Evolutionary conservation across 2,329 filamentous ascomycete species (phyloP).

Genomic region (Colletotrichum spinosum): DNA sequence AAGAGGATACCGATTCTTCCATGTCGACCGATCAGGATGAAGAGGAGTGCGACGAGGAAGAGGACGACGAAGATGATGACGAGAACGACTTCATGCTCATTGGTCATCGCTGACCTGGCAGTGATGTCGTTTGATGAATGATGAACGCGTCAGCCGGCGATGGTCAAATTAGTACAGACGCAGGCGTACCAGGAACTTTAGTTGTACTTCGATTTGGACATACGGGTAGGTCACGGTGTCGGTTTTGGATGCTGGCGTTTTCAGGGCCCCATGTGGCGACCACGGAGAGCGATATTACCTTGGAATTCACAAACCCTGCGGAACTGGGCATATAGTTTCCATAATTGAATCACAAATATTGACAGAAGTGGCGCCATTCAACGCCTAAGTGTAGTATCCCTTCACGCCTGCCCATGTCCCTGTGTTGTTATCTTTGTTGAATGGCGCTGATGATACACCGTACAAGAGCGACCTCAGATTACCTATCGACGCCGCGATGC

Average conservation of each 20-base stretch:
- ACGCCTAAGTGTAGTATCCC: conserved; percentile 14
- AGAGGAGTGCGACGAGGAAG: conserved; percentile 55
- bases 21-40: conserved; percentile 51
- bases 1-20: conserved; percentile 53
- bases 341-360: conserved; percentile 24
- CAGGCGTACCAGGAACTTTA: conserved; percentile 20
- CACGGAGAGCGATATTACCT: neutral
- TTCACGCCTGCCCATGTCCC: conserved; percentile 2
- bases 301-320: conserved; percentile 9
- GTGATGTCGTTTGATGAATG: conserved; percentile 6
- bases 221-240: conserved; percentile 25
- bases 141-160: conserved; percentile 12
- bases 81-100: conserved; percentile 63
- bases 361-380: conserved; percentile 17
- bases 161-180: conserved; percentile 7
- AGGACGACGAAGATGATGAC: conserved; percentile 61
- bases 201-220: conserved; percentile 26
- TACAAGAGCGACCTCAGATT: neutral
- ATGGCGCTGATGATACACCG: neutral
- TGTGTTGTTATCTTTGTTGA: conserved; percentile 15
- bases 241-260: conserved; percentile 24
- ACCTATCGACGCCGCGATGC: conserved; percentile 43
- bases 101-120: conserved; percentile 56
- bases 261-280: conserved; percentile 1
- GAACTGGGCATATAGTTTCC: conserved; percentile 27